Evolutionary conservation across 371 early-diverging fungal species (phyloP).

Genomic region (Mitosporidium daphniae): DNA sequence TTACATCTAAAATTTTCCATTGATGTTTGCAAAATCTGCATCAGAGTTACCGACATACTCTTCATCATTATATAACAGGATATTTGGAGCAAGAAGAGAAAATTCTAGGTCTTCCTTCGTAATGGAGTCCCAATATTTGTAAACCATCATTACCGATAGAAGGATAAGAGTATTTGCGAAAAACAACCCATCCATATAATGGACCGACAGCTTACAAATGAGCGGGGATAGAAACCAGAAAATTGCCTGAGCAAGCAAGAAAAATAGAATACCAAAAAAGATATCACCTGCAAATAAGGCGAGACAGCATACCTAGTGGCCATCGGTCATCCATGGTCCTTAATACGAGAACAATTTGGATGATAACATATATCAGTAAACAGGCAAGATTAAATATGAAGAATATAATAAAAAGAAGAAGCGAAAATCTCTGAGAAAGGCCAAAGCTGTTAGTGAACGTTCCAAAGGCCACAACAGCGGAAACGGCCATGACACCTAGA

Average conservation of each 20-base stretch:
- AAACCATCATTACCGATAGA: constrained; percentile 83
- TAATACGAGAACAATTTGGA: constrained; percentile 59
- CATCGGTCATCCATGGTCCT: constrained; percentile 70
- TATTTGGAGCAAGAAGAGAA: too few species aligned
- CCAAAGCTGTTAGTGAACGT: constrained; percentile 26
- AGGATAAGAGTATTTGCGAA: constrained; percentile 59
- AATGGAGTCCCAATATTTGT: constrained; percentile 91
- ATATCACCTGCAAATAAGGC: constrained; percentile 20
- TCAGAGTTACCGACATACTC: too few species aligned
- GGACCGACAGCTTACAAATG: constrained; percentile 45
- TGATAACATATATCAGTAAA: constrained; percentile 35
- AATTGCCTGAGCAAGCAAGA: constrained; percentile 35
- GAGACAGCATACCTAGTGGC: constrained; percentile 25
- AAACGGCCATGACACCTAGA: constrained; percentile 24
- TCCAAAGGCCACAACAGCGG: constrained; percentile 32
- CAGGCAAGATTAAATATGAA: constrained; percentile 42
- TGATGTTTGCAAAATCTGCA: too few species aligned
- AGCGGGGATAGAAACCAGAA: constrained; percentile 20
- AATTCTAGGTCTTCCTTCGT: constrained; percentile 89
- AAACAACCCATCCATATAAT: constrained; percentile 79
- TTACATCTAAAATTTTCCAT: too few species aligned
- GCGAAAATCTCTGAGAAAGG: constrained; percentile 18
- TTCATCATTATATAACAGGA: too few species aligned
- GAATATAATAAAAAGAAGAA: constrained; percentile 43
- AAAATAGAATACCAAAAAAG: constrained; percentile 42